Evolutionary conservation across 2,329 filamentous ascomycete species (phyloP).

Genomic region (Fusarium sp.): DNA sequence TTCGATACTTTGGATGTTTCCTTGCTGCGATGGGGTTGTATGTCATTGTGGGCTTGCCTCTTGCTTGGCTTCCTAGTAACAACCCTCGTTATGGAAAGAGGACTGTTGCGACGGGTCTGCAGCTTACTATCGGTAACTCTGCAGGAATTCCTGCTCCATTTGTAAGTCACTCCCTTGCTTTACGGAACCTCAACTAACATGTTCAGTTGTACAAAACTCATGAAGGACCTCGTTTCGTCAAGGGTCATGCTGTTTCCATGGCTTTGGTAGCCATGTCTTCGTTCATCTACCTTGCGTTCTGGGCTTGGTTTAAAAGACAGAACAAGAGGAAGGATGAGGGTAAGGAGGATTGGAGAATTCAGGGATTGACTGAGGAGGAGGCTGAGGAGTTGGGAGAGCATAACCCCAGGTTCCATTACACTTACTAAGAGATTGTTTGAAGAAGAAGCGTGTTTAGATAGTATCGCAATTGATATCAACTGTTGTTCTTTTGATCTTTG

Average conservation of each 20-base stretch:
- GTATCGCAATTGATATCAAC: not conserved
- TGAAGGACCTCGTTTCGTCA: constrained; percentile 59
- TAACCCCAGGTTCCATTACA: constrained; percentile 48
- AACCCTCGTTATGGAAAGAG: constrained; percentile 73
- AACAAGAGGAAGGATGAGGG: constrained; percentile 51
- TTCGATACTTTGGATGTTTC: constrained; percentile 72
- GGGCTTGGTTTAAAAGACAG: constrained; percentile 46
- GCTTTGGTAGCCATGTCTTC: constrained; percentile 58
- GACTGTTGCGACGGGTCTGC: constrained; percentile 69
- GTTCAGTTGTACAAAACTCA: constrained; percentile 43
- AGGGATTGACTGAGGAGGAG: constrained; percentile 47
- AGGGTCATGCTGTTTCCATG: constrained; percentile 63
- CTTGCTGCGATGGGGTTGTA: constrained; percentile 72
- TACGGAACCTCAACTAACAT: not conserved
- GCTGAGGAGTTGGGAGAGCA: constrained; percentile 48
- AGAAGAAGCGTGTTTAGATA: not conserved
- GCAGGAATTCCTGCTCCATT: constrained; percentile 73
- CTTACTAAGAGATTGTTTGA: constrained; percentile 25
- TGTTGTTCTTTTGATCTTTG: not conserved
- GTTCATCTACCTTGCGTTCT: constrained; percentile 55
- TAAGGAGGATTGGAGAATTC: constrained; percentile 45
- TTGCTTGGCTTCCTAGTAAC: constrained; percentile 63
- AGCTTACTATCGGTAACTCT: constrained; percentile 72
- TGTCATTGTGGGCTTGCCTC: constrained; percentile 51
- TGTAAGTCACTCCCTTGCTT: constrained; percentile 7